A percentile compares a stretch with the other conserved stretches of the same genome.
phyloP scores from a whole-genome alignment of 345 rosid species.

The Eucalyptus curtisii region DNA sequence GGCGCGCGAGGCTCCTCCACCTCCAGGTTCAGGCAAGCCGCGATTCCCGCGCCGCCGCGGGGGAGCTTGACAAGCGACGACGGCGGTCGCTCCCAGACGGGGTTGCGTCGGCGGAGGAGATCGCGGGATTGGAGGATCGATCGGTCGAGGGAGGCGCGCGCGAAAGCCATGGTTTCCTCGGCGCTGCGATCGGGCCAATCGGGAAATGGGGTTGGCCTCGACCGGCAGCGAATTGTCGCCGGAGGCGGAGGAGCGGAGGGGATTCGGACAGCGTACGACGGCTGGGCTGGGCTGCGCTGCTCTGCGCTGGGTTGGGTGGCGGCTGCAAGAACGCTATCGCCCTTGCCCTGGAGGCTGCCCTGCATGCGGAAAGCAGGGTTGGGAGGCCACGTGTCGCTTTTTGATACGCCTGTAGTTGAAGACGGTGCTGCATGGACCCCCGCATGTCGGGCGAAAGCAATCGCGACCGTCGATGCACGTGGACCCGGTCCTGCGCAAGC shows the following conservation, averaged over 20 bases:
- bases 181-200: not conserved
- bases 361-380: not conserved
- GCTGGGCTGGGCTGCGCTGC: not conserved
- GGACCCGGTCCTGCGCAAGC: not conserved
- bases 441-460: not conserved
- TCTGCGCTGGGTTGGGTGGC: not conserved
- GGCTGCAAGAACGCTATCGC: not conserved
- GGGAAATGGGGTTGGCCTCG: not conserved
- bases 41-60: not conserved
- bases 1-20: not conserved
- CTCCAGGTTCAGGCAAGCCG: conserved; percentile 17
- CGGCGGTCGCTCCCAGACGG: not conserved
- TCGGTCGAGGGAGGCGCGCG: not conserved
- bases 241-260: not conserved
- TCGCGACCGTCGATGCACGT: not conserved
- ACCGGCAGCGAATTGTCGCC: not conserved
- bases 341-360: not conserved
- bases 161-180: not conserved
- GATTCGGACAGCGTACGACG: not conserved
- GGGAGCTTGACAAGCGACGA: not conserved
- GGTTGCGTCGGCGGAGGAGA: not conserved
- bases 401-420: not conserved
- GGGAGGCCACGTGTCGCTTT: not conserved
- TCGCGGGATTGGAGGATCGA: not conserved
- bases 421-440: not conserved